Evolutionary conservation across 2,329 filamentous ascomycete genomes (phyloP).

Genomic region (Westerdykella sp.): DNA sequence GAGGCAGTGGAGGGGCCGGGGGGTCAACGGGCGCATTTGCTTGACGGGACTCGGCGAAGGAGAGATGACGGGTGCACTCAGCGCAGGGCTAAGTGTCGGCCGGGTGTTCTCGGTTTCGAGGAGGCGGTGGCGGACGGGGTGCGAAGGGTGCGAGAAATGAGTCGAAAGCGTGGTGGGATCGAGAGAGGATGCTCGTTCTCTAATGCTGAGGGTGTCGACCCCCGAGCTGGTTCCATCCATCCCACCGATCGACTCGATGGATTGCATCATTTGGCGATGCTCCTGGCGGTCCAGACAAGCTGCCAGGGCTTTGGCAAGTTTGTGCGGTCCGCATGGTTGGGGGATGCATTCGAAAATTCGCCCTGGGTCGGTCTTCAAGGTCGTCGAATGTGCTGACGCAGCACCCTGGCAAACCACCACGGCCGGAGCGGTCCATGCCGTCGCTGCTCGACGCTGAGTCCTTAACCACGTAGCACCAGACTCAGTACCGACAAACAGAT

Average conservation of each 20-base stretch:
- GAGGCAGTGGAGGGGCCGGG: slow-evolving; percentile 25
- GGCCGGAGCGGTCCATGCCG: slow-evolving; percentile 19
- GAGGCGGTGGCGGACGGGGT: slow-evolving; percentile 8
- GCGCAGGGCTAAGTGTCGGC: slow-evolving; percentile 22
- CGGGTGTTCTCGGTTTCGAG: slow-evolving; percentile 14
- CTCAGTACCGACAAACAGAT: slow-evolving; percentile 31
- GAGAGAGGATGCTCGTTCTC: slow-evolving; percentile 19
- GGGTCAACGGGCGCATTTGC: slow-evolving; percentile 12
- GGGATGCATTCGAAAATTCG: slow-evolving; percentile 32
- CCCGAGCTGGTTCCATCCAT: slow-evolving; percentile 5
- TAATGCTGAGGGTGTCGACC: slow-evolving; percentile 20
- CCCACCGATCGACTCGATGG: slow-evolving; percentile 8
- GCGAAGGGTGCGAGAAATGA: neutral
- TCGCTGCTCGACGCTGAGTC: slow-evolving; percentile 14
- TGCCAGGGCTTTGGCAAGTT: slow-evolving; percentile 30
- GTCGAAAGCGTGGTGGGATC: neutral
- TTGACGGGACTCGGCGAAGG: slow-evolving; percentile 12
- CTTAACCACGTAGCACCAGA: slow-evolving; percentile 25
- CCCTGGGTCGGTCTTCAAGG: slow-evolving; percentile 30
- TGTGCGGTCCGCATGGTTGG: slow-evolving; percentile 36
- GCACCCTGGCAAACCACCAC: slow-evolving; percentile 33
- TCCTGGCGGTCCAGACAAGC: slow-evolving; percentile 30
- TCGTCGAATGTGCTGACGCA: slow-evolving; percentile 31
- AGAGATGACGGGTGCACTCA: slow-evolving; percentile 29
- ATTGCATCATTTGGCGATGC: slow-evolving; percentile 12